Conservation (phyloP, 208 protist genomes). For the Naegleria fowleri region DNA sequence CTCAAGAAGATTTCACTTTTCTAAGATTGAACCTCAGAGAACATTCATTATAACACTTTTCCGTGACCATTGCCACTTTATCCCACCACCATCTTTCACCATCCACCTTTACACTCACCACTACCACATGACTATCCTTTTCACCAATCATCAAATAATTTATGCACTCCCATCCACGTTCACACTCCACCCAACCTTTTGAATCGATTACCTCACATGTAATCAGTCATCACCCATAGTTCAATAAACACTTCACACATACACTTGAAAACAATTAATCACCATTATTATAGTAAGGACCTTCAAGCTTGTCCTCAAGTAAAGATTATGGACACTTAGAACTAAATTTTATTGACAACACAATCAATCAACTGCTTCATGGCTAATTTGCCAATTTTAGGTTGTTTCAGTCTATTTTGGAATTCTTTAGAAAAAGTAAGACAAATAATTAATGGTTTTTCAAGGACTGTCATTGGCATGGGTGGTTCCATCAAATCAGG, state of each 20-base stretch:
- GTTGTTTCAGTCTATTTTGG: background rate
- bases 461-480: background rate
- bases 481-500: background rate
- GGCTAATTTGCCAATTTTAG: background rate
- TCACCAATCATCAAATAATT: background rate
- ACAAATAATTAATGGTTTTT: background rate
- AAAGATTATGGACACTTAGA: too few relatives aligned
- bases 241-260: too few relatives aligned
- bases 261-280: too few relatives aligned
- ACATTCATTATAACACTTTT: too few relatives aligned
- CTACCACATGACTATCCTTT: background rate
- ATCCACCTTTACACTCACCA: background rate
- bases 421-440: background rate
- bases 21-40: background rate
- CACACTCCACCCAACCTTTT: too few relatives aligned
- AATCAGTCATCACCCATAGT: too few relatives aligned
- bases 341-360: background rate
- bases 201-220: too few relatives aligned
- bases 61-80: too few relatives aligned
- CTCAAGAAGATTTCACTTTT: constrained; percentile 1
- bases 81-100: background rate
- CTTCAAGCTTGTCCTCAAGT: too few relatives aligned
- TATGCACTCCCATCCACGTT: background rate
- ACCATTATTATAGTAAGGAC: too few relatives aligned
- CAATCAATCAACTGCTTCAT: background rate